These are phyloP conservation scores for Triadica sebifera DNA, from an alignment of 345 rosid species.

Conservation along the genomic window DNA sequence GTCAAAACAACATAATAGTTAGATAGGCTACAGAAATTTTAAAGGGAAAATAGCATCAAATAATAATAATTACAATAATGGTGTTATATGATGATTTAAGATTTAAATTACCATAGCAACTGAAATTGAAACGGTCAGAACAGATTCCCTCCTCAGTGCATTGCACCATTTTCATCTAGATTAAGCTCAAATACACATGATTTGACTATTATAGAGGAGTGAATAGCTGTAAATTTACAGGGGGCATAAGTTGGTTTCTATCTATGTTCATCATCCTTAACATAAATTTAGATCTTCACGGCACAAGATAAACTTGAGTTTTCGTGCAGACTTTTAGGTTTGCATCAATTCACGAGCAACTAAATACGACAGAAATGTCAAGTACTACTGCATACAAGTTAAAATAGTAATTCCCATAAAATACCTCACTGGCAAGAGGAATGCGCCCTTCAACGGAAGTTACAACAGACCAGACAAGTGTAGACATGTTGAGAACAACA, in stretches of 20 bases:
- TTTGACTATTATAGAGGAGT: neutral
- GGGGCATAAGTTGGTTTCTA: neutral
- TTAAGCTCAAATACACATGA: neutral
- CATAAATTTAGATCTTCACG: neutral
- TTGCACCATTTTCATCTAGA: neutral
- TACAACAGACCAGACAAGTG: constrained; percentile 87
- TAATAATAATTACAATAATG: neutral
- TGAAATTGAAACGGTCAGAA: neutral
- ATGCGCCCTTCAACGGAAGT: constrained; percentile 84
- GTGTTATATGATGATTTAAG: neutral
- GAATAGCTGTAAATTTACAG: constrained; percentile 1
- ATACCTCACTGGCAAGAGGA: constrained; percentile 98
- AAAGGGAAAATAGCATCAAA: neutral
- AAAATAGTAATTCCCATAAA: constrained; percentile 5
- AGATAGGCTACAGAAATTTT: neutral
- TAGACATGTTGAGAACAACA: constrained; percentile 92
- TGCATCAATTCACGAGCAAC: neutral
- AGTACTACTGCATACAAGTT: neutral
- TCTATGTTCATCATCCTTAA: neutral
- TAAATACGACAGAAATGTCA: neutral
- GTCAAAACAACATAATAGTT: neutral
- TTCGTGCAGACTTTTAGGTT: neutral
- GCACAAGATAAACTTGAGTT: neutral
- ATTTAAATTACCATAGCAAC: neutral
- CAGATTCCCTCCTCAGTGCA: neutral